Conservation (phyloP, 352 stramenopile species). For the Pythium phragmitis region DNA sequence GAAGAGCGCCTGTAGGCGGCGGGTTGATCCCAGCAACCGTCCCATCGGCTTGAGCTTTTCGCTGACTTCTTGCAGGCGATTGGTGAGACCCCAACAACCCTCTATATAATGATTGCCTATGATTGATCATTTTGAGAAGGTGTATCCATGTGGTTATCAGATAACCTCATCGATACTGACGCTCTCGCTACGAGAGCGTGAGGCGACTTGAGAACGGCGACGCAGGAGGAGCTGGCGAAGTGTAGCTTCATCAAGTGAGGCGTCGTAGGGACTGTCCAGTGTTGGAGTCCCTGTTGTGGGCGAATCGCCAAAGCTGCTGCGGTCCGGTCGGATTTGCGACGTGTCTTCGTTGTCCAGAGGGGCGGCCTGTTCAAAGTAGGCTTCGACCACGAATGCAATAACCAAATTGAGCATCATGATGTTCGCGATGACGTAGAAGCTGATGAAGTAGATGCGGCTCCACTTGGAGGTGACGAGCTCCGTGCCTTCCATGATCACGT, state of each 20-base stretch:
- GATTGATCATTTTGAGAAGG: constrained; percentile 1
- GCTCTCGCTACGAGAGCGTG: constrained; percentile 38
- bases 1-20: not conserved
- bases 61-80: constrained; percentile 3
- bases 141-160: constrained; percentile 24
- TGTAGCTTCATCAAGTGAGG: not conserved
- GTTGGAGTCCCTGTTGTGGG: not conserved
- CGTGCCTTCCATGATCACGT: constrained; percentile 64
- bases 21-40: not conserved
- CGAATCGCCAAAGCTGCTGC: not conserved
- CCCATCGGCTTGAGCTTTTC: not conserved
- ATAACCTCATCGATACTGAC: constrained; percentile 49
- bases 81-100: constrained; percentile 2
- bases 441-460: constrained; percentile 69
- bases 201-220: constrained; percentile 23
- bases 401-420: constrained; percentile 74
- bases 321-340: constrained; percentile 1
- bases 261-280: not conserved
- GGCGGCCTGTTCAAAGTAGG: constrained; percentile 43
- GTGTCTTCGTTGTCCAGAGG: constrained; percentile 9
- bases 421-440: constrained; percentile 69
- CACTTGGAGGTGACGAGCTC: constrained; percentile 50
- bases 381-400: constrained; percentile 65
- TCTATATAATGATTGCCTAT: constrained; percentile 1
- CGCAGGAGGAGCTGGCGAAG: constrained; percentile 12